phyloP scores from a whole-genome alignment of 169 alveolate genomes.

The Amoebophrya sp. region DNA sequence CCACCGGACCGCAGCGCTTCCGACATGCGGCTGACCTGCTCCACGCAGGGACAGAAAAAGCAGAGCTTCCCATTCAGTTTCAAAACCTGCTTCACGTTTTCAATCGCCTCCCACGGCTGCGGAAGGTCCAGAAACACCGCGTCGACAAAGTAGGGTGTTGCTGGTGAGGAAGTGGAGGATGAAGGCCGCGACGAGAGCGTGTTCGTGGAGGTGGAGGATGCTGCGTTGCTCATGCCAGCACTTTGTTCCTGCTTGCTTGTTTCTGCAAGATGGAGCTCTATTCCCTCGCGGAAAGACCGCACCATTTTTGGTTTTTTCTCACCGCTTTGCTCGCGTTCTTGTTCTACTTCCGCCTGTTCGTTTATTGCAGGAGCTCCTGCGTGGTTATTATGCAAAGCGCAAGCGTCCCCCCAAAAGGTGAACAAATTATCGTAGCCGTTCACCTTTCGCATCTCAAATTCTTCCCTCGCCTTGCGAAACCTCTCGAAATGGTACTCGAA shows the following conservation, averaged over 20 bases:
- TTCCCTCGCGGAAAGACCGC: too few relatives aligned
- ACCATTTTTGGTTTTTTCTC: background rate
- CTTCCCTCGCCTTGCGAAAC: slow-evolving; percentile 52
- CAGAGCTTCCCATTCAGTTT: slow-evolving; percentile 52
- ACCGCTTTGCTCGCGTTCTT: background rate
- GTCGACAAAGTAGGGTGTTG: slow-evolving; percentile 33
- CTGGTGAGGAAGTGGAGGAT: background rate
- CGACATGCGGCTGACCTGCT: slow-evolving; percentile 56
- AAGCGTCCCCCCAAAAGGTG: background rate
- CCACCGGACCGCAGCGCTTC: background rate
- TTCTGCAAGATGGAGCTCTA: background rate
- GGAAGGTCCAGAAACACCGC: slow-evolving; percentile 61
- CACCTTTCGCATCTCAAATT: slow-evolving; percentile 45
- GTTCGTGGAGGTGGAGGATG: background rate
- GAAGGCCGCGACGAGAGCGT: background rate
- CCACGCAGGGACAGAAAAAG: slow-evolving; percentile 61
- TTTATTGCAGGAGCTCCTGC: background rate
- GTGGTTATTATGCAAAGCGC: background rate
- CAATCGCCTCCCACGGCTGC: slow-evolving; percentile 60
- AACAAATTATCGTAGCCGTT: background rate
- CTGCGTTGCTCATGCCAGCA: background rate
- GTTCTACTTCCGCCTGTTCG: background rate
- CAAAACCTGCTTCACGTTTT: slow-evolving; percentile 53
- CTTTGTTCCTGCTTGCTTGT: background rate
- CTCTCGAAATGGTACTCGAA: slow-evolving; percentile 60